Evolutionary conservation across 83 land plant genomes (phyloP), one percentile per base, ranked within the genome.

Genomic region (Thuja plicata): DNA sequence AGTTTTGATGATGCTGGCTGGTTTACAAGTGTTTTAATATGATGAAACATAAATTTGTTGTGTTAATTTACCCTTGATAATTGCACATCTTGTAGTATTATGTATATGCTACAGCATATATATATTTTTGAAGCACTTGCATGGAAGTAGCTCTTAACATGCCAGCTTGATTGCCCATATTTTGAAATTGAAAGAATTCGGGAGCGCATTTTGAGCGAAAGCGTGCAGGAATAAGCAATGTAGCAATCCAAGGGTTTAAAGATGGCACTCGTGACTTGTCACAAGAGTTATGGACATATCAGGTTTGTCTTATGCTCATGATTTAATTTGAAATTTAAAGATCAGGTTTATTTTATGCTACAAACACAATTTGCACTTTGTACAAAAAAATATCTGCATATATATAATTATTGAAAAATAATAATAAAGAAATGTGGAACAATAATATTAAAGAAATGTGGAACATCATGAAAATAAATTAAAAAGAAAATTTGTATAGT

Each of bases 261-360:
- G 71, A 86, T 71, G 83, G 50, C 30, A 35, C 88, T 55, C 46
- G 0, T 41, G 86, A 90, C 74, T 17, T 90, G 30, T 66, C 85
- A 40, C 43, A 85, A 21, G n/a, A 80, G 48, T 17, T 41, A 80
- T 90, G 93, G 89, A 85, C 86, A 55, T 91, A 91, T 55, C 85
- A 91, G 93, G 93, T 91, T 0, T 38, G 11, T 21, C n/a, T 35
- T 62, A 80, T 81, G 88, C 85, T 50, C 15, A 11, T 50, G 7
- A 50, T 50, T 11, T 50, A 11, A 50, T 50, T 50, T 50, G 12
- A 50, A 50, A 50, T 50, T 12, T 50, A 50, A 11, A 11, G 12
- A 50, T 50, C 54, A 50, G 54, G 54, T 50, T 50, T 50, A 11
- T 50, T 50, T 48, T 50, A 50, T 79, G 17, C 30, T n/a, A 21